phyloP scores from a whole-genome alignment of 805 yeast species.

The Tetrapisispora iriomotensis region DNA sequence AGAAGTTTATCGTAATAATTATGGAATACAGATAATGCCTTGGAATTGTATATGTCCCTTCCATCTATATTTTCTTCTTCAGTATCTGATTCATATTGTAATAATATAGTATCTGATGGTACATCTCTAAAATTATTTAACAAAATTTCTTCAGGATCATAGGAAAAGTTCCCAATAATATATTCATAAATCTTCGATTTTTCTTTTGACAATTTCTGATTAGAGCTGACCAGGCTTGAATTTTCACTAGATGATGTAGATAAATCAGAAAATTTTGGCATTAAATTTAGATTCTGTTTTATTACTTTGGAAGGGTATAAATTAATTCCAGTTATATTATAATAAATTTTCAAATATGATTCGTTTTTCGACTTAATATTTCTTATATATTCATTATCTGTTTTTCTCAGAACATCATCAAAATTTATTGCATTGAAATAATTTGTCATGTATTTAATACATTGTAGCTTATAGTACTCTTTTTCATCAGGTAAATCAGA shows the following conservation, averaged over 20 bases:
- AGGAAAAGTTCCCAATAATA: neutral
- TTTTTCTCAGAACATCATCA: neutral
- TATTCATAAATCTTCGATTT: neutral
- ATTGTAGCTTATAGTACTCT: neutral
- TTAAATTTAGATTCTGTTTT: neutral
- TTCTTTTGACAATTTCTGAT: neutral
- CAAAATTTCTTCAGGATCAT: neutral
- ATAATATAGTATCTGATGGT: neutral
- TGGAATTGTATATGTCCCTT: slow-evolving; percentile 1
- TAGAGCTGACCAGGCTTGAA: neutral
- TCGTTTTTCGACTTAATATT: neutral
- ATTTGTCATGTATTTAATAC: slow-evolving; percentile 1
- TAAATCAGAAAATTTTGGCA: neutral
- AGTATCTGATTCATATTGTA: neutral
- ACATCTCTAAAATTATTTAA: neutral
- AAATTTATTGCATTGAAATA: neutral
- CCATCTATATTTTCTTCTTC: neutral
- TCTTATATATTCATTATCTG: neutral
- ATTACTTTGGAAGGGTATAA: neutral
- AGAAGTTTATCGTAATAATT: slow-evolving; percentile 15
- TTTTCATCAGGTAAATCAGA: neutral
- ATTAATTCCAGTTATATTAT: neutral
- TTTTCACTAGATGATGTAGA: neutral
- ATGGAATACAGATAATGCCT: slow-evolving; percentile 10
- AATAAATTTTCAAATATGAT: neutral